These are phyloP conservation scores for Dioscorea dumetorum DNA, from an alignment of 106 monocot species.

Conservation along the genomic window DNA sequence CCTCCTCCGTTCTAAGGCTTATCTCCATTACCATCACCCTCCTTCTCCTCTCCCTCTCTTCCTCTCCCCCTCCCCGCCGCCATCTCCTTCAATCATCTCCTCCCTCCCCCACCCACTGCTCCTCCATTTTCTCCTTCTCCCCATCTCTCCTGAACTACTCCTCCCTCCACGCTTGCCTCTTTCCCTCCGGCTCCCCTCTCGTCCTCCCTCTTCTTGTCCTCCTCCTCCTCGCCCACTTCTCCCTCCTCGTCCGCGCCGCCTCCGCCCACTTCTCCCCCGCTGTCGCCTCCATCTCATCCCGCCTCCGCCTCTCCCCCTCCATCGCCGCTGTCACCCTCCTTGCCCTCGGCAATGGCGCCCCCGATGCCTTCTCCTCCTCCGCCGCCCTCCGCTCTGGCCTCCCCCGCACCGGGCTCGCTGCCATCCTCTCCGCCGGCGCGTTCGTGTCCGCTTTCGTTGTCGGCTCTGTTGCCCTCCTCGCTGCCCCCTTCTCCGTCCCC, in stretches of 20 bases:
- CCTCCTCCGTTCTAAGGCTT: background rate
- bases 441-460: constrained; percentile 94
- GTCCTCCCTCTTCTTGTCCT: constrained; percentile 46
- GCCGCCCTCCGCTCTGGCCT: constrained; percentile 66
- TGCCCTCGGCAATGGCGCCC: constrained; percentile 93
- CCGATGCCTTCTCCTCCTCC: constrained; percentile 74
- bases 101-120: constrained; percentile 9
- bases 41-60: constrained; percentile 10
- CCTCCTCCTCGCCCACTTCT: constrained; percentile 55
- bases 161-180: constrained; percentile 17
- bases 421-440: constrained; percentile 88
- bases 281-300: constrained; percentile 29
- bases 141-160: constrained; percentile 14
- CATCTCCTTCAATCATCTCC: background rate
- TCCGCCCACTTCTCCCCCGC: constrained; percentile 48
- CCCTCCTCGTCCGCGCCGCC: constrained; percentile 42
- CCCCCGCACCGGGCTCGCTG: constrained; percentile 68
- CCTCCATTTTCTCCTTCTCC: constrained; percentile 13
- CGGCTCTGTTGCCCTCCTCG: constrained; percentile 54
- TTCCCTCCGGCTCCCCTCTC: constrained; percentile 23
- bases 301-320: constrained; percentile 65
- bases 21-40: constrained; percentile 6
- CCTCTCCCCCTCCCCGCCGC: constrained; percentile 3
- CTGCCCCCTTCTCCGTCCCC: constrained; percentile 54
- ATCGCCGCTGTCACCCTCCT: constrained; percentile 92